These are phyloP conservation scores for Pochonia chlamydosporia DNA, from an alignment of 2,329 filamentous ascomycete genomes.

Conservation along the genomic window DNA sequence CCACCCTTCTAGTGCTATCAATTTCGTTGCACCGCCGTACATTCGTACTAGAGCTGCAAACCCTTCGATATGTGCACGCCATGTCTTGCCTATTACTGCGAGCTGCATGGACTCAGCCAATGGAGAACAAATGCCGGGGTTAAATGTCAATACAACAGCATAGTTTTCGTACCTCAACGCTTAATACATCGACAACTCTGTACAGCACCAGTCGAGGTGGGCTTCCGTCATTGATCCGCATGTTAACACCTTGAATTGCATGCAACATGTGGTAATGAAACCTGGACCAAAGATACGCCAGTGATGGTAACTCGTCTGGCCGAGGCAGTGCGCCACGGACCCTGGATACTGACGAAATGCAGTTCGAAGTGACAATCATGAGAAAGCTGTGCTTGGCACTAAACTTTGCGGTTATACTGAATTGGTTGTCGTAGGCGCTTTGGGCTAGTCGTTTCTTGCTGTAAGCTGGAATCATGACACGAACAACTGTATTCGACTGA, in stretches of 20 bases:
- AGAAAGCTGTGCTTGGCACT: conserved; percentile 7
- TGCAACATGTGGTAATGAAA: conserved; percentile 7
- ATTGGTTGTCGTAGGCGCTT: conserved; percentile 6
- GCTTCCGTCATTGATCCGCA: not conserved
- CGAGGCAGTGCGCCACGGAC: not conserved
- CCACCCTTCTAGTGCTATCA: conserved; percentile 3
- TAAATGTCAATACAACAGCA: not conserved
- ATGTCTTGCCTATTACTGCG: conserved; percentile 2
- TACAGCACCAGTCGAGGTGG: conserved; percentile 4
- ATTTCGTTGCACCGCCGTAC: conserved; percentile 2
- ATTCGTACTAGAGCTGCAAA: conserved; percentile 3
- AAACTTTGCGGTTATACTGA: not conserved
- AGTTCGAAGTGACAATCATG: conserved; percentile 3
- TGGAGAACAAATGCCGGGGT: too few relatives aligned
- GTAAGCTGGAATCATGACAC: conserved; percentile 6
- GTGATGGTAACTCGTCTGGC: conserved; percentile 1
- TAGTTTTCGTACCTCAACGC: conserved; percentile 3
- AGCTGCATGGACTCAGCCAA: too few relatives aligned
- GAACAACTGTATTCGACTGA: too few relatives aligned
- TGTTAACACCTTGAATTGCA: conserved; percentile 2
- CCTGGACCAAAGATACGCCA: conserved; percentile 1
- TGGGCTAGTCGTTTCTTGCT: not conserved
- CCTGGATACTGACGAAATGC: conserved; percentile 3
- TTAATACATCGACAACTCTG: conserved; percentile 5
- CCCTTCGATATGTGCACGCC: conserved; percentile 6